phyloP scores from a whole-genome alignment of 164 flowering plant genomes.

The Nymphaea thermarum region DNA sequence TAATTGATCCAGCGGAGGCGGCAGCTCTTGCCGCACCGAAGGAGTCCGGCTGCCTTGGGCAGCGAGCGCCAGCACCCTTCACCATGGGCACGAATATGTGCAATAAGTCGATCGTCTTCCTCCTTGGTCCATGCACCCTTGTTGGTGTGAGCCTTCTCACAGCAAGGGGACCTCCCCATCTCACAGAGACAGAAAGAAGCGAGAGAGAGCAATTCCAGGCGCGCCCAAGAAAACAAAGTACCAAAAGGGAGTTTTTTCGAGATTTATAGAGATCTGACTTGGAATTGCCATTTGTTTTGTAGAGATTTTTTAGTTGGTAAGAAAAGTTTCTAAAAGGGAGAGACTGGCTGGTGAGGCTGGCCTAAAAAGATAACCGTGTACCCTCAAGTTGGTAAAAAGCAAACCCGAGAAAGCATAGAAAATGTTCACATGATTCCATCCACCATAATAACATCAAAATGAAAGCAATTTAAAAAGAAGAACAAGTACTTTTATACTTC shows the following conservation, averaged over 20 bases:
- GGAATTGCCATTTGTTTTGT: not conserved
- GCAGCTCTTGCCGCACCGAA: slow-evolving; percentile 80
- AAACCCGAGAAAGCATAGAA: not conserved
- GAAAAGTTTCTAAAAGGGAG: not conserved
- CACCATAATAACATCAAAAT: too few species aligned
- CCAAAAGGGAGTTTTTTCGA: not conserved
- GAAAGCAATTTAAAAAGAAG: not conserved
- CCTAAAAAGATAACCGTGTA: not conserved
- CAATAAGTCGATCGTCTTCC: slow-evolving; percentile 84
- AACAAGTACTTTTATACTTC: not conserved
- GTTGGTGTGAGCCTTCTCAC: slow-evolving; percentile 98
- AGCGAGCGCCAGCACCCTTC: slow-evolving; percentile 99
- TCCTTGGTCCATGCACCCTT: slow-evolving; percentile 99
- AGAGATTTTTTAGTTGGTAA: not conserved
- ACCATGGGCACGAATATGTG: slow-evolving; percentile 84
- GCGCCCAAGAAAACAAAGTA: not conserved
- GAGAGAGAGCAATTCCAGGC: not conserved
- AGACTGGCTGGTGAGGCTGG: not conserved
- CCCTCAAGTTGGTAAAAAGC: not conserved
- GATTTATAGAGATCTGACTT: not conserved
- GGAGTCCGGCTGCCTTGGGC: slow-evolving; percentile 95
- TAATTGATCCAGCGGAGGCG: slow-evolving; percentile 96
- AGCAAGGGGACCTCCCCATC: slow-evolving; percentile 98
- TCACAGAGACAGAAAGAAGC: not conserved
- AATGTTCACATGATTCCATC: not conserved